Conservation (phyloP, 352 stramenopile genomes). For the Pythium grandisporangium region DNA sequence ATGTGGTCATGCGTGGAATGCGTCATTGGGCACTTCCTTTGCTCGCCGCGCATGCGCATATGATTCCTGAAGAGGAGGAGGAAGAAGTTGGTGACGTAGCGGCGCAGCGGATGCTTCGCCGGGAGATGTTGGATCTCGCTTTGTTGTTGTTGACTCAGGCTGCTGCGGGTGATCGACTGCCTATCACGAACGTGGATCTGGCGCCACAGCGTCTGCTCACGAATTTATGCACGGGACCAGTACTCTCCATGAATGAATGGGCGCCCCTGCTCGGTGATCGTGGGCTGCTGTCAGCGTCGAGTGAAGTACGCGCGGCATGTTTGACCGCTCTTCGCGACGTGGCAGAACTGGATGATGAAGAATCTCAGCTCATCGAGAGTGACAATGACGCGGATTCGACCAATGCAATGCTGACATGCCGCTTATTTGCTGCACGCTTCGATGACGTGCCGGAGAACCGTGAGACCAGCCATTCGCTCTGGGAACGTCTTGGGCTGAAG, state of each 20-base stretch:
- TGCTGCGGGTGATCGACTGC: conserved; percentile 27
- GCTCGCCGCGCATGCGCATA: conserved; percentile 69
- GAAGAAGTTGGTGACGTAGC: conserved; percentile 81
- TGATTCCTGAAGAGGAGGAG: conserved; percentile 84
- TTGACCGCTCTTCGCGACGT: conserved; percentile 57
- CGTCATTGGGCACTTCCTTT: conserved; percentile 65
- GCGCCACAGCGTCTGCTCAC: conserved; percentile 41
- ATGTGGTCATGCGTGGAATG: too few species aligned
- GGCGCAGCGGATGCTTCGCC: conserved; percentile 58
- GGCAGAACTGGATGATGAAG: conserved; percentile 38
- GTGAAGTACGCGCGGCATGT: conserved; percentile 39
- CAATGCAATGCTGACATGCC: conserved; percentile 36
- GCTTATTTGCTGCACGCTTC: conserved; percentile 59
- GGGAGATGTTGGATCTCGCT: conserved; percentile 65
- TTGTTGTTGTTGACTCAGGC: conserved; percentile 55
- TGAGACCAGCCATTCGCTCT: conserved; percentile 49
- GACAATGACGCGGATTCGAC: conserved; percentile 22
- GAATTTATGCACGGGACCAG: conserved; percentile 41
- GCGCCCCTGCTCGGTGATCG: conserved; percentile 52
- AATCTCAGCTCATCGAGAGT: conserved; percentile 26
- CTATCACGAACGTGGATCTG: conserved; percentile 62
- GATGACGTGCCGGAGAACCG: conserved; percentile 53
- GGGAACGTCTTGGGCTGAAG: conserved; percentile 35
- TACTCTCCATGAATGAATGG: conserved; percentile 57
- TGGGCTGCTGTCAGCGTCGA: conserved; percentile 55